phyloP scores from a whole-genome alignment of 2,329 filamentous ascomycete species.

The Fusarium sp. region DNA sequence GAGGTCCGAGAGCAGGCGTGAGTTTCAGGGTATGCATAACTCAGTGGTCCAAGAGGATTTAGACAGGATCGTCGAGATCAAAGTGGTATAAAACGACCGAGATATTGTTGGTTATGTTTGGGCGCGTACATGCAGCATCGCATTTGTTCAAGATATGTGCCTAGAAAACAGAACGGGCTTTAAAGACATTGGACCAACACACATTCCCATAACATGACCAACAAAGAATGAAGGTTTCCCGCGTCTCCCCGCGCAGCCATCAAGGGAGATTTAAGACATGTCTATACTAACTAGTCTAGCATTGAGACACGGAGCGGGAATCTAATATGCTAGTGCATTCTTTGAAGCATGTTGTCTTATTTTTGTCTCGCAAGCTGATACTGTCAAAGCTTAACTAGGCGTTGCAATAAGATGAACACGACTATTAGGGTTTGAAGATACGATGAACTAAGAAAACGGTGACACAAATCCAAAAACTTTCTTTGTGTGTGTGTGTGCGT shows the following conservation, averaged over 20 bases:
- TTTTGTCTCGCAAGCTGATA: slow-evolving; percentile 23
- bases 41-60: slow-evolving; percentile 11
- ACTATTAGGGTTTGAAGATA: not conserved
- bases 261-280: slow-evolving; percentile 32
- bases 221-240: slow-evolving; percentile 1
- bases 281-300: slow-evolving; percentile 8
- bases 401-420: slow-evolving; percentile 13
- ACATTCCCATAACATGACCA: slow-evolving; percentile 7
- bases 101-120: not conserved
- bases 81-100: not conserved
- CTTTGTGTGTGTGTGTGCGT: slow-evolving; percentile 3
- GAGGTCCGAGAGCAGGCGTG: slow-evolving; percentile 19
- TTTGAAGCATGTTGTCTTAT: slow-evolving; percentile 19
- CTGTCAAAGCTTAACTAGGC: slow-evolving; percentile 1
- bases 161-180: not conserved
- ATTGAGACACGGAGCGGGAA: slow-evolving; percentile 34
- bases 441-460: not conserved
- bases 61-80: not conserved
- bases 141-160: too few relatives aligned
- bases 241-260: slow-evolving; percentile 12
- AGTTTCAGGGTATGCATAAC: slow-evolving; percentile 28
- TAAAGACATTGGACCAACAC: slow-evolving; percentile 1
- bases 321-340: slow-evolving; percentile 10
- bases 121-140: slow-evolving; percentile 8
- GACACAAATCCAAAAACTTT: slow-evolving; percentile 12